phyloP scores from a whole-genome alignment of 2,329 filamentous ascomycete genomes.

The Paracamarosporium sp. region DNA sequence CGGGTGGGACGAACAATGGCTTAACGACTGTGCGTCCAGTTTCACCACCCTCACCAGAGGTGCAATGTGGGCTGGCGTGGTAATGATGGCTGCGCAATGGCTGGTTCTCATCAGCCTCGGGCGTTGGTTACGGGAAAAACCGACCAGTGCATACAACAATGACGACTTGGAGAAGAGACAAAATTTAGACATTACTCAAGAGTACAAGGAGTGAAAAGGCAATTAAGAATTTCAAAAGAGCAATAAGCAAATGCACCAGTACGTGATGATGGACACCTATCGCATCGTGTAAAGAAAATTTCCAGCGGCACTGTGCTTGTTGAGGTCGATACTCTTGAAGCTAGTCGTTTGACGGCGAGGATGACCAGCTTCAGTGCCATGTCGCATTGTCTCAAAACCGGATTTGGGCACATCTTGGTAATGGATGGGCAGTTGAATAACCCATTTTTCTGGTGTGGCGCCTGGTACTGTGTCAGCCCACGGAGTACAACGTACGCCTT shows the following conservation, averaged over 20 bases:
- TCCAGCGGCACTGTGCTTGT: constrained; percentile 3
- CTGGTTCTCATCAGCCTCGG: constrained; percentile 37
- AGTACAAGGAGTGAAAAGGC: constrained; percentile 1
- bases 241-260: neutral
- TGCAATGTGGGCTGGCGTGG: constrained; percentile 27
- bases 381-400: neutral
- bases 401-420: constrained; percentile 6
- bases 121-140: constrained; percentile 29
- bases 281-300: neutral
- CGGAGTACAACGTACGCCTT: constrained; percentile 8
- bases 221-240: neutral
- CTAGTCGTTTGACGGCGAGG: neutral
- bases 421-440: constrained; percentile 30
- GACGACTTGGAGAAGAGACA: constrained; percentile 6
- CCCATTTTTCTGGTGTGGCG: constrained; percentile 2
- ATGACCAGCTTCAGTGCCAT: neutral
- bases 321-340: neutral
- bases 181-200: constrained; percentile 6
- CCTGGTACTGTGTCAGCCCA: constrained; percentile 17
- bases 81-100: constrained; percentile 43
- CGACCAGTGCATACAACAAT: neutral
- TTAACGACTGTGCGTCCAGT: constrained; percentile 33
- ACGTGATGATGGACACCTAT: neutral
- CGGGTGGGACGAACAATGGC: constrained; percentile 37
- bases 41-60: constrained; percentile 31